Evolutionary conservation across 164 flowering plant species (phyloP).

Genomic region (Magnolia kwangsiensis): DNA sequence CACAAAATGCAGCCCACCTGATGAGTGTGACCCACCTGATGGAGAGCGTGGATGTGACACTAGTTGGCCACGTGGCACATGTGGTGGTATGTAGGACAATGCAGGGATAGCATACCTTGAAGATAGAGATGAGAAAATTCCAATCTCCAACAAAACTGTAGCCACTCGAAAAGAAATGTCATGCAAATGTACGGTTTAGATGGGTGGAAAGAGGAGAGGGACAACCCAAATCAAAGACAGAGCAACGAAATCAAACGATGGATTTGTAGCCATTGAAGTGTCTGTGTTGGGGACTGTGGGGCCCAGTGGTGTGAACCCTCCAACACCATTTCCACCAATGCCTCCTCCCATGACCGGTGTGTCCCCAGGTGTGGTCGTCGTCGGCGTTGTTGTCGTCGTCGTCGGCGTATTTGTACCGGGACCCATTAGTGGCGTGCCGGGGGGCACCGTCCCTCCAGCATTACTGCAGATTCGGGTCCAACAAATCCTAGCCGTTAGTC

Average conservation of each 20-base stretch:
- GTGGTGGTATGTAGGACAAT: too few species aligned
- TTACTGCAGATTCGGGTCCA: not conserved
- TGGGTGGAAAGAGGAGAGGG: not conserved
- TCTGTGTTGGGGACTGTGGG: slow-evolving; percentile 5
- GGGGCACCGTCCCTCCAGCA: not conserved
- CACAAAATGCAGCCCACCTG: too few species aligned
- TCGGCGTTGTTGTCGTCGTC: not conserved
- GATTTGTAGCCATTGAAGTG: not conserved
- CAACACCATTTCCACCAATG: not conserved
- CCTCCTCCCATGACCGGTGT: not conserved
- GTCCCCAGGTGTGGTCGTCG: not conserved
- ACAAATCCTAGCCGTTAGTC: not conserved
- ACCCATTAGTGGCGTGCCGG: not conserved
- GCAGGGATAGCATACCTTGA: not conserved
- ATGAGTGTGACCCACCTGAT: too few species aligned
- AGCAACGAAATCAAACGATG: not conserved
- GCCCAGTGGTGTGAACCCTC: not conserved
- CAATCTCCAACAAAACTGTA: not conserved
- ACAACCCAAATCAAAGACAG: not conserved
- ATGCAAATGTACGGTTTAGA: not conserved
- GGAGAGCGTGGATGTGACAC: too few species aligned
- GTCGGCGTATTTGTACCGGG: not conserved
- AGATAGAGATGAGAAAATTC: not conserved
- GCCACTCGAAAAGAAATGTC: not conserved
- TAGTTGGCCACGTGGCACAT: too few species aligned